Evolutionary conservation across 345 rosid species (phyloP), one percentile per base, ranked within the genome.

Genomic region (Noccaea caerulescens): DNA sequence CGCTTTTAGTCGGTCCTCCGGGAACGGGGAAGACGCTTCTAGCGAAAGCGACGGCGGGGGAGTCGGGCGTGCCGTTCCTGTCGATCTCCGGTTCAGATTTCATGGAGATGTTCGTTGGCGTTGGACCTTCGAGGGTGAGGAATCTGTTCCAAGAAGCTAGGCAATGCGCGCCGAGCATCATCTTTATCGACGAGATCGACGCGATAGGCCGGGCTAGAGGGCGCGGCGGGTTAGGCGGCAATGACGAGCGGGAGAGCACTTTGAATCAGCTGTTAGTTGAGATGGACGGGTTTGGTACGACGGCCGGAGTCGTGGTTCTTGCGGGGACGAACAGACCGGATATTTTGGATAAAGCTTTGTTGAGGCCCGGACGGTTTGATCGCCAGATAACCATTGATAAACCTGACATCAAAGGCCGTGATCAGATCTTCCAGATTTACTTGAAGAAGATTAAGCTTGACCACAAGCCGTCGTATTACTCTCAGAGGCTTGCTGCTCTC

Each of bases 101-200:
- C 80, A 87, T 89, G 93, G 99, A 94, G 85, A 88, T 94, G 98
- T 94, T 94, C 82, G 99, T 94, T 58, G 99, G 98, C 50, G 98
- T 94, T 75, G 99, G 99, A 63, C 99, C 98, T 8, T 91, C 99
- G 2, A 88, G 98, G 78, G 99, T 94, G 38, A 87, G 99, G 74
- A 83, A 82, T 73, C 87, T 94, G 84, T 94, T 94, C 80, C 96
- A 89, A 72, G 99, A 94, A 71, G 98, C 99, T 36, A 88, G 99
- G 76, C 87, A 85, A 53, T 77, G 88, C 79, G 90, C 98, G 14
- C 97, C 99, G 8, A 89, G 98, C 69, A 94, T 94, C 72, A 72
- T 91, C 47, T 94, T 94, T 76, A 94, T 94, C 10, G 98, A 94
- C 80, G 99, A 94, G 79, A 91, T 91, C 20, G 97, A 91, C 76